Evolutionary conservation across 805 yeast species (phyloP).

Genomic region (Candida takata): DNA sequence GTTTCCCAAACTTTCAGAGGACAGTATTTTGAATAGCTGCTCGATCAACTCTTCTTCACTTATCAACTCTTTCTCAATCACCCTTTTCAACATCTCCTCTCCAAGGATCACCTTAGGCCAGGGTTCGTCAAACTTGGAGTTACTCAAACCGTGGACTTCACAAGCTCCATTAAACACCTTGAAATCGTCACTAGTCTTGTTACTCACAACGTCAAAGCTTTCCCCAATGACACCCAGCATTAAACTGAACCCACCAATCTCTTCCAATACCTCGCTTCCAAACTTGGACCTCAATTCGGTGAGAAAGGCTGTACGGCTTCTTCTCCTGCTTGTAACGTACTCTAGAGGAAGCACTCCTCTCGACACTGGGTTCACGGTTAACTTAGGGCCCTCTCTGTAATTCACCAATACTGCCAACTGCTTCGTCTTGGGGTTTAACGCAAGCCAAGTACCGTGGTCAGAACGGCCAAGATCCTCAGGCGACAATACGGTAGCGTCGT

Average conservation of each 20-base stretch:
- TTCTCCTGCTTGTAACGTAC: slow-evolving; percentile 26
- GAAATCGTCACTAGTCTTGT: slow-evolving; percentile 24
- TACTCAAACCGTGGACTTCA: slow-evolving; percentile 54
- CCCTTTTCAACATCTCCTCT: slow-evolving; percentile 32
- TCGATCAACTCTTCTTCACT: slow-evolving; percentile 38
- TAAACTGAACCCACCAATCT: slow-evolving; percentile 28
- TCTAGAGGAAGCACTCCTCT: slow-evolving; percentile 40
- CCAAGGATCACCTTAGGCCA: slow-evolving; percentile 74
- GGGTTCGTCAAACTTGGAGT: slow-evolving; percentile 55
- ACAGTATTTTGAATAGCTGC: slow-evolving; percentile 48
- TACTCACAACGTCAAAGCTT: slow-evolving; percentile 25
- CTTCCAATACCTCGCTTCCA: slow-evolving; percentile 15
- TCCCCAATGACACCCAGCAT: slow-evolving; percentile 30
- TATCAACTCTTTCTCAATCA: slow-evolving; percentile 22
- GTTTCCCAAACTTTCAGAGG: slow-evolving; percentile 33
- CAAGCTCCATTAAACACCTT: slow-evolving; percentile 21
- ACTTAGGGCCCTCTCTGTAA: slow-evolving; percentile 43
- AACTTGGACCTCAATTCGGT: slow-evolving; percentile 14
- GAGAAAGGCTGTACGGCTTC: slow-evolving; percentile 18
- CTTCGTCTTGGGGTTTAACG: slow-evolving; percentile 47
- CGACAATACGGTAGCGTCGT: slow-evolving; percentile 36
- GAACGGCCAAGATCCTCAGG: slow-evolving; percentile 70
- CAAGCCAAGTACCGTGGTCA: slow-evolving; percentile 92
- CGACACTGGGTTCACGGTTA: slow-evolving; percentile 26
- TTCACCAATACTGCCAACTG: slow-evolving; percentile 71